Evolutionary conservation across 2,329 filamentous ascomycete species (phyloP).

Genomic region (Penicillium sclerotiorum): DNA sequence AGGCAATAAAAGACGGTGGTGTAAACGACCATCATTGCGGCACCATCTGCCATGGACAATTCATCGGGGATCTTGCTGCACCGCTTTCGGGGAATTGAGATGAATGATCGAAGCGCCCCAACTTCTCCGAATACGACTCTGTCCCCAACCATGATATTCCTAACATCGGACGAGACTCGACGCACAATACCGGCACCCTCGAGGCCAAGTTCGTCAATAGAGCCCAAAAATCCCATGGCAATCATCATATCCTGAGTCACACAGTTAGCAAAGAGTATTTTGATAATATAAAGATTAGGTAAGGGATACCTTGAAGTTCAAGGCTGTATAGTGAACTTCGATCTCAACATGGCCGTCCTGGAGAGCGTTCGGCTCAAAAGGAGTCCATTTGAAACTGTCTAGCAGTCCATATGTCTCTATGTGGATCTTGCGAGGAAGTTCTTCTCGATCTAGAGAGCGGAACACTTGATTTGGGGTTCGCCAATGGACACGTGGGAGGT

Average conservation of each 20-base stretch:
- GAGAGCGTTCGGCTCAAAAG: slow-evolving; percentile 14
- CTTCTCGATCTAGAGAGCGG: neutral
- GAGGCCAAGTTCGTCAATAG: slow-evolving; percentile 27
- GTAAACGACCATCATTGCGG: slow-evolving; percentile 16
- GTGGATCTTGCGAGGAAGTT: neutral
- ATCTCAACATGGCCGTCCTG: slow-evolving; percentile 28
- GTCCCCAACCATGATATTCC: slow-evolving; percentile 32
- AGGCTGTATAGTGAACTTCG: slow-evolving; percentile 34
- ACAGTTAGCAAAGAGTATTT: neutral
- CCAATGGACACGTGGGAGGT: neutral
- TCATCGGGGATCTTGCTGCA: slow-evolving; percentile 7
- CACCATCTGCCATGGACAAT: slow-evolving; percentile 20
- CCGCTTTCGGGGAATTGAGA: neutral
- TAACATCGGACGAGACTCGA: slow-evolving; percentile 27
- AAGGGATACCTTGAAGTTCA: slow-evolving; percentile 35
- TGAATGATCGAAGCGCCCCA: neutral
- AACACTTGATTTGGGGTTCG: neutral
- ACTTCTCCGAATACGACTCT: slow-evolving; percentile 18
- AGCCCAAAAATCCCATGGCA: slow-evolving; percentile 33
- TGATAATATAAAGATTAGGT: neutral
- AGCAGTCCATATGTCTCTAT: slow-evolving; percentile 1
- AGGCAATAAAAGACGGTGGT: slow-evolving; percentile 24
- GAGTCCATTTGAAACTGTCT: neutral
- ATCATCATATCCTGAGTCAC: slow-evolving; percentile 31
- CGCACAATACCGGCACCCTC: slow-evolving; percentile 36